Percentiles rank a stretch among this genome's conserved stretches.
Evolutionary conservation across 176 grass and related monocot species (phyloP).

Genomic region (Zea mays): Zm-B73-REFERENCE-NAM-5.0 NC_050096.1:246621501-246622000

Average conservation of each 20-base stretch:
- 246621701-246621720: conserved; percentile 60
- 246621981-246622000: conserved; percentile 89
- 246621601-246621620: conserved; percentile 65
- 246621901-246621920: conserved; percentile 49
- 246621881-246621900: no score
- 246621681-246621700: conserved; percentile 81
- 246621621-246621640: conserved; percentile 76
- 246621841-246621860: conserved; percentile 88
- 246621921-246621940: conserved; percentile 87
- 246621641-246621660: conserved; percentile 58
- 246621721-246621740: conserved; percentile 67
- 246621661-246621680: conserved; percentile 54
- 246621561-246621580: conserved; percentile 60
- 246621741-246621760: conserved; percentile 39
- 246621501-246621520: conserved; percentile 73
- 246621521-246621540: conserved; percentile 69
- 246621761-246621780: conserved; percentile 77
- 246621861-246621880: conserved; percentile 50
- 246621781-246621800: conserved; percentile 80
- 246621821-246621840: conserved; percentile 83
- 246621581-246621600: conserved; percentile 33
- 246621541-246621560: conserved; percentile 73
- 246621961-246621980: conserved; percentile 63
- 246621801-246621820: conserved; percentile 86
- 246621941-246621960: conserved; percentile 93